These are phyloP conservation scores for Aspergillus fumigatiaffinis DNA, from an alignment of 2,329 filamentous ascomycete species.

Conservation along the genomic window DNA sequence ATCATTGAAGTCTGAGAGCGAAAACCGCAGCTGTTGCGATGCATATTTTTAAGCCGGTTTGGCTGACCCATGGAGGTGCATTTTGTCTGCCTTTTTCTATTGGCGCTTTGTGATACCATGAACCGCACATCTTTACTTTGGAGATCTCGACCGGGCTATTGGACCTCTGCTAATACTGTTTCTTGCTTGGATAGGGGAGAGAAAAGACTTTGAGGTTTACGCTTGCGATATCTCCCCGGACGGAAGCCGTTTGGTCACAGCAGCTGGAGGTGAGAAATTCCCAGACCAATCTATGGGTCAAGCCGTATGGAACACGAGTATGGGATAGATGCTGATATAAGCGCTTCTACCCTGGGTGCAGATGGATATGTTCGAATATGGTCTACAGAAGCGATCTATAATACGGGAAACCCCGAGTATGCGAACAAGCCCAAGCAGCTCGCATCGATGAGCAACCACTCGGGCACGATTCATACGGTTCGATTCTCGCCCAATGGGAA, in stretches of 20 bases:
- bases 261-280: slow-evolving; percentile 70
- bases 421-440: slow-evolving; percentile 80
- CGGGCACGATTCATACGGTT: slow-evolving; percentile 94
- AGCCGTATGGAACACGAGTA: background rate
- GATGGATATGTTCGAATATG: slow-evolving; percentile 97
- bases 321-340: slow-evolving; percentile 9
- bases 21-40: slow-evolving; percentile 43
- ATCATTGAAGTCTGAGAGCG: slow-evolving; percentile 1
- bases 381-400: slow-evolving; percentile 92
- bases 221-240: slow-evolving; percentile 97
- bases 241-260: slow-evolving; percentile 84
- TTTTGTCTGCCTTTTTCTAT: slow-evolving; percentile 2
- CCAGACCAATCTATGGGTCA: background rate
- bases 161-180: slow-evolving; percentile 8
- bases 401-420: slow-evolving; percentile 68
- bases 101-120: background rate
- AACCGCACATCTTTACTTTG: background rate
- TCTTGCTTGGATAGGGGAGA: slow-evolving; percentile 62
- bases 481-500: slow-evolving; percentile 93
- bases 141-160: slow-evolving; percentile 7
- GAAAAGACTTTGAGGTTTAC: slow-evolving; percentile 98
- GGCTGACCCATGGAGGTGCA: slow-evolving; percentile 86
- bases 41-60: slow-evolving; percentile 90
- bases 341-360: slow-evolving; percentile 25
- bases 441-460: slow-evolving; percentile 97